A percentile compares a stretch with the other conserved stretches of the same genome.
Conservation (phyloP, 768 basidiomycete species). For the Podaxis mareebaensis region DNA sequence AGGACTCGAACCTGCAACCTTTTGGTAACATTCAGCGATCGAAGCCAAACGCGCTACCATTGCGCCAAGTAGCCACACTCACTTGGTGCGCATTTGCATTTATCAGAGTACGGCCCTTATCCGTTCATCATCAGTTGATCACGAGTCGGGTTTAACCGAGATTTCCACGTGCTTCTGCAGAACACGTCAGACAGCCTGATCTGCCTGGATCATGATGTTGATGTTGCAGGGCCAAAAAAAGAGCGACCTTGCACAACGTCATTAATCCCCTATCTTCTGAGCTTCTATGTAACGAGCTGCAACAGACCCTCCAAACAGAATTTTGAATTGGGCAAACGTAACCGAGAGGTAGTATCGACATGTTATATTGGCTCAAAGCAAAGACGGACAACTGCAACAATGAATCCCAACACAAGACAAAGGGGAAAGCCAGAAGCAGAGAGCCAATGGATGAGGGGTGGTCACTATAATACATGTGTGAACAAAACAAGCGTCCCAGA, state of each 20-base stretch:
- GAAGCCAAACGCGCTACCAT: conserved; percentile 97
- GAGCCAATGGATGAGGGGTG: not conserved
- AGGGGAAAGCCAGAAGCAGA: not conserved
- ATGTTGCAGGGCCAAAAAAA: too few species aligned
- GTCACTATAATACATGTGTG: conserved; percentile 10
- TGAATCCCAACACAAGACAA: conserved; percentile 7
- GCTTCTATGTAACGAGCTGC: conserved; percentile 4
- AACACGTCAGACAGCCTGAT: too few species aligned
- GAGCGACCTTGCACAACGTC: too few species aligned
- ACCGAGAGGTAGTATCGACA: not conserved
- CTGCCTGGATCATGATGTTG: too few species aligned
- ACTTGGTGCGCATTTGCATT: not conserved
- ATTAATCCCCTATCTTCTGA: too few species aligned
- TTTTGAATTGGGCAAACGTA: not conserved
- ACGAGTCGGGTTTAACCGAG: too few species aligned
- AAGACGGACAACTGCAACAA: not conserved
- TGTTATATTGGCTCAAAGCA: conserved; percentile 6
- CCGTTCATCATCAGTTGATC: too few species aligned
- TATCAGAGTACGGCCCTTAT: too few species aligned
- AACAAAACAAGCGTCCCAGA: conserved; percentile 9
- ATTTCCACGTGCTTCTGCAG: too few species aligned
- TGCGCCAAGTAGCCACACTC: conserved; percentile 69
- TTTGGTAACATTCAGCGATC: conserved; percentile 66
- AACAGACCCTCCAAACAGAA: not conserved
- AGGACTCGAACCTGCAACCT: conserved; percentile 98